Evolutionary conservation across 2,329 filamentous ascomycete genomes (phyloP), one percentile per base, ranked within the genome.

Genomic region (Stromatinia cepivora): DNA sequence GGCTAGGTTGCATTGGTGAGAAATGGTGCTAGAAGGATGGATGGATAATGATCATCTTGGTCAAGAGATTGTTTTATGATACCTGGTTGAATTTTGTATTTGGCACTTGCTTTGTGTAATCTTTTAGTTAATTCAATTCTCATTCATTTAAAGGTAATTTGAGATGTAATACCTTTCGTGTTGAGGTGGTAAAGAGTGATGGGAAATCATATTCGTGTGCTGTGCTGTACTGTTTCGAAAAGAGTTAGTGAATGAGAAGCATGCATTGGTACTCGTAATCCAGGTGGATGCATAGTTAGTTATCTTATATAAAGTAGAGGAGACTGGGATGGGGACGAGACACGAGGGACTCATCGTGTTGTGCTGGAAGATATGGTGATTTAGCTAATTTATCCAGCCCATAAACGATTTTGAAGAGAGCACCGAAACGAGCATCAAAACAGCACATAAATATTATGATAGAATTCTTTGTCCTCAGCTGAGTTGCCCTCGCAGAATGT

Each of bases 61-160:
- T 25, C 46, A 63, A 63, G 3, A 15, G 25, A 52, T 39, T 25
- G 59, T 28, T 28, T 36, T 62, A 52, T 36, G 46, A 63, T 63
- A 63, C 31, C 59, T 63, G 59, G 9, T 50, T 63, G 31, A 10
- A 15, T 28, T 10, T 39, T 52, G n/a, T 52, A 52, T 63, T 52
- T 63, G 28, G 25, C 39, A 39, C 46, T 39, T 42, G 42, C 8
- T 39, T 20, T n/a, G 9, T 63, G 31, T 63, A 63, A 50, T 63
- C 3, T 52, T 15, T 25, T 52, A 63, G 22, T 25, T 63, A 25
- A 52, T 42, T 42, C 13, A n/a, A n/a, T 62, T 34, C 25, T 48
- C 4, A 62, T 48, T 52, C 31, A 3, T 25, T 25, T 15, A 48
- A 20, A 22, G 20, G 22, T 36, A n/a, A n/a, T 45, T 10, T 45